Evolutionary conservation across 306 rosid genomes (phyloP).

Genomic region (Vachellia pachyceras): DNA sequence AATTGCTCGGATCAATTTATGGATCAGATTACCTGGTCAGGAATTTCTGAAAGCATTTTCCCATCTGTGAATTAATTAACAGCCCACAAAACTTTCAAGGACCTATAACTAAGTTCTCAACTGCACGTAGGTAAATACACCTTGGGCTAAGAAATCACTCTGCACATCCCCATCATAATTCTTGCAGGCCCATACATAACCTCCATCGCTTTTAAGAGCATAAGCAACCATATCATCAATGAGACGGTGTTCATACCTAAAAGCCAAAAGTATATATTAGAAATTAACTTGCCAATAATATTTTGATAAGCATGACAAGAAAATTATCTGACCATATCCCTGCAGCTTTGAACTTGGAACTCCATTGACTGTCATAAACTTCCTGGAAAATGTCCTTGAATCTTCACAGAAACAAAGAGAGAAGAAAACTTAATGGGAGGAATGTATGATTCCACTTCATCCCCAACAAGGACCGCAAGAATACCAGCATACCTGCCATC

Average conservation of each 20-base stretch:
- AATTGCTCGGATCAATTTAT: constrained; percentile 23
- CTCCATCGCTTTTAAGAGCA: constrained; percentile 96
- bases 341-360: constrained; percentile 84
- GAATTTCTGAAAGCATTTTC: constrained; percentile 26
- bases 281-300: constrained; percentile 4
- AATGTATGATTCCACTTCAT: not conserved
- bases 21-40: not conserved
- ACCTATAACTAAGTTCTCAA: constrained; percentile 23
- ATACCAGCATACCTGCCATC: constrained; percentile 87
- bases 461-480: constrained; percentile 9
- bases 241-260: constrained; percentile 98
- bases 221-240: constrained; percentile 99
- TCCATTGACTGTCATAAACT: constrained; percentile 83
- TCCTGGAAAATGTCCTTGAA: constrained; percentile 99
- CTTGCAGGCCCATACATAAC: constrained; percentile 99
- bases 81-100: constrained; percentile 31
- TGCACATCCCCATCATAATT: constrained; percentile 98
- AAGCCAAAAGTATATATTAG: constrained; percentile 39
- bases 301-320: constrained; percentile 31
- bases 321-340: constrained; percentile 78
- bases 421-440: not conserved
- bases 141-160: constrained; percentile 99
- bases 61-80: constrained; percentile 12
- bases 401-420: constrained; percentile 56
- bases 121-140: constrained; percentile 46